phyloP scores from a whole-genome alignment of 176 grass and related monocot species.

The Tillandsia leiboldiana region DNA sequence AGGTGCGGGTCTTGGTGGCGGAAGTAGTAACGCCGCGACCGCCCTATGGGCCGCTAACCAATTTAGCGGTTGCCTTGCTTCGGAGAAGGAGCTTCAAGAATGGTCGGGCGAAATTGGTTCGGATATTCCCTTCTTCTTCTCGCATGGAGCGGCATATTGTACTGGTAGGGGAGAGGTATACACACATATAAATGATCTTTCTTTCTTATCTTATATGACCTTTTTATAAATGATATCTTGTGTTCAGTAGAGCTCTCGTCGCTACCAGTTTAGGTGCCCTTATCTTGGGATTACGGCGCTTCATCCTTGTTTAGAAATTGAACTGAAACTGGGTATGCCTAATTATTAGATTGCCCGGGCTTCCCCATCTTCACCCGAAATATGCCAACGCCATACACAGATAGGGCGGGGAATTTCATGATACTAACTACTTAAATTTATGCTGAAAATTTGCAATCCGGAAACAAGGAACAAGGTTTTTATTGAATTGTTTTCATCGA shows the following conservation, averaged over 20 bases:
- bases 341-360: no score
- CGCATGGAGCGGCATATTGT: constrained; percentile 82
- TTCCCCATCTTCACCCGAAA: no score
- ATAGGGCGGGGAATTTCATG: no score
- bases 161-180: constrained; percentile 94
- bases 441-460: no score
- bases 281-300: background rate
- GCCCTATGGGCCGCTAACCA: constrained; percentile 98
- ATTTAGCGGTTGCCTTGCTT: constrained; percentile 81
- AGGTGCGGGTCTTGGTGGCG: constrained; percentile 96
- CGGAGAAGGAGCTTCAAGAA: constrained; percentile 90
- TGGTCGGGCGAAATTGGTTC: constrained; percentile 99
- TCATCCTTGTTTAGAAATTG: background rate
- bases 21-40: constrained; percentile 97
- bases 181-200: background rate
- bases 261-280: background rate
- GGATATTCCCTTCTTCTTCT: constrained; percentile 97
- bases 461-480: no score
- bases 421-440: no score
- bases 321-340: no score
- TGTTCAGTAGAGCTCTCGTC: no score
- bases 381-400: no score
- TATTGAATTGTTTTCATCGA: no score
- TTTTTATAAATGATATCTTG: no score
- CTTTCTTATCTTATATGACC: background rate